A percentile compares a stretch with the other conserved stretches of the same genome.
phyloP scores from a whole-genome alignment of 345 rosid species.

The Triadica sebifera region DNA sequence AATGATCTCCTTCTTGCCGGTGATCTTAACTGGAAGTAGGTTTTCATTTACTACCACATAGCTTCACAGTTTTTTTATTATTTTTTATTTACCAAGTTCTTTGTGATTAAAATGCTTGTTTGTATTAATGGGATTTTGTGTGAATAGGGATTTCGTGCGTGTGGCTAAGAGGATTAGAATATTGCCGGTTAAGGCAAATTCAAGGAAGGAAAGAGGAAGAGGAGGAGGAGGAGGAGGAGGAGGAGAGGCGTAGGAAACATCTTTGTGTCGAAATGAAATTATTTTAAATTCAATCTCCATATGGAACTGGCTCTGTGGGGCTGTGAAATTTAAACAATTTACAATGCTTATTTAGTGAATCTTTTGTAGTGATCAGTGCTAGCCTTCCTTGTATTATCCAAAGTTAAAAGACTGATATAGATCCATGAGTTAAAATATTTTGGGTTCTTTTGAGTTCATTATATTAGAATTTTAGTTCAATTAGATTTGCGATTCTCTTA shows the following conservation, averaged over 20 bases:
- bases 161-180: constrained; percentile 91
- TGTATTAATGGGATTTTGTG: background rate
- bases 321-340: too few species aligned
- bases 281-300: too few species aligned
- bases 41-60: background rate
- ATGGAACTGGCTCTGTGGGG: too few species aligned
- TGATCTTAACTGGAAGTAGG: constrained; percentile 88
- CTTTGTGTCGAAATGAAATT: too few species aligned
- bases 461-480: too few species aligned
- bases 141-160: constrained; percentile 77
- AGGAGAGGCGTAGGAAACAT: constrained; percentile 16
- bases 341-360: too few species aligned
- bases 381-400: too few species aligned
- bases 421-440: too few species aligned
- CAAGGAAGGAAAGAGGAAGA: constrained; percentile 45
- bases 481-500: too few species aligned
- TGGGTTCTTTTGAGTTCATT: too few species aligned
- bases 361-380: too few species aligned
- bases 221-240: constrained; percentile 34
- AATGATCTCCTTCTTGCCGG: constrained; percentile 93
- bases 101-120: background rate
- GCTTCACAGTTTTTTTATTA: background rate
- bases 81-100: background rate
- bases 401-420: too few species aligned
- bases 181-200: constrained; percentile 62